Base-by-base conservation (phyloP, 2,329 filamentous ascomycete genomes). In the Fusarium sp. region DNA sequence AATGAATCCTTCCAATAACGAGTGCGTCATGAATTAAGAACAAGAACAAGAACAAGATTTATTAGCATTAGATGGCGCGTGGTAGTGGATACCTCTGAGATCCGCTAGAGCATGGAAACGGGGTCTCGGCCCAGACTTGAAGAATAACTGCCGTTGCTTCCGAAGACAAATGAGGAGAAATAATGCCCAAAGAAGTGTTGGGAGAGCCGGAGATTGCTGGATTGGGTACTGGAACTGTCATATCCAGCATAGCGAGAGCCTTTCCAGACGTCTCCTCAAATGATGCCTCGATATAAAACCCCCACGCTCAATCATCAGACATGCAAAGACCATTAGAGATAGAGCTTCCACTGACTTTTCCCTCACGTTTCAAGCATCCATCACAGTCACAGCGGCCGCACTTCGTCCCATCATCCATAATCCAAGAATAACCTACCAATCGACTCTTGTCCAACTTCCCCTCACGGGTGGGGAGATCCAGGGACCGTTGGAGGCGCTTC, bases 31-130 rank as follows among this genome's bases (percentile, higher is more conserved):
- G 37, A 46, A 35, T 30, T 33, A 62, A 60, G 33, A 53, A 52
- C 58, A 68, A 57, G 32, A 53, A 52, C 50, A 71, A 62, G 44
- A 74, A 60, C 52, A 67, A 58, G 62, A 64, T 64, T 54, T 58
- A 50, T 56, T 35, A 50, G 43, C 16, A 49, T 32, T 9, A 32
- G 28, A 32, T 46, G 53, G 67, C 54, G 53, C 71, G 49, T 74
- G 63, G 62, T 47, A 64, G 62, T 74, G 71, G 67, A 72, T 58
- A 60, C 49, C 23, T 11, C 3, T 23, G 4, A 53, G 49, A 53
- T 53, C 32, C 33, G 33, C 49, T 53, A 53, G 33, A 53, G 49
- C 33, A 28, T 25, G 19, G 23, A 28, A 53, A 56, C 16, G 42
- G 42, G n/a, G 56, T 42, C 35, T 59, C 65, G 42, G 52, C 42